These are phyloP conservation scores for Sporothrix curviconia DNA, from an alignment of 2,329 filamentous ascomycete genomes.

Conservation along the genomic window DNA sequence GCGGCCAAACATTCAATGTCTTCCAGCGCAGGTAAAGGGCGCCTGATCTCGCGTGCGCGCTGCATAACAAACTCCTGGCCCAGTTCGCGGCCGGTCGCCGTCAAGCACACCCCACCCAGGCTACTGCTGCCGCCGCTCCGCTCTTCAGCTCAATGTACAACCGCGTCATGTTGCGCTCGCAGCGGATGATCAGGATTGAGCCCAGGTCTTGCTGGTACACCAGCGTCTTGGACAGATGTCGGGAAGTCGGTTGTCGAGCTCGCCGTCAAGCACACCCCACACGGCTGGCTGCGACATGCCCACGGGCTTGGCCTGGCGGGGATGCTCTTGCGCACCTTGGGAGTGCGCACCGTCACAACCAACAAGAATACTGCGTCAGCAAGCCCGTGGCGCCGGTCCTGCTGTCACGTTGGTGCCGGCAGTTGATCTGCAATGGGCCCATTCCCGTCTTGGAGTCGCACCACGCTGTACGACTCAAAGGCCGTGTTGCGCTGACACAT, in stretches of 20 bases:
- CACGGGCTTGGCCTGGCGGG: constrained; percentile 27
- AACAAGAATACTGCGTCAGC: constrained; percentile 56
- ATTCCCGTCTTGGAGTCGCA: constrained; percentile 37
- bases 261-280: constrained; percentile 68
- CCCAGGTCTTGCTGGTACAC: constrained; percentile 61
- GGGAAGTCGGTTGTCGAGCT: constrained; percentile 64
- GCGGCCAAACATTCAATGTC: constrained; percentile 62
- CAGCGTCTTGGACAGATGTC: constrained; percentile 68
- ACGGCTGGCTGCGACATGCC: constrained; percentile 32
- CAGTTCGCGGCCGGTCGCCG: constrained; percentile 29
- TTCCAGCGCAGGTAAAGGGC: constrained; percentile 53
- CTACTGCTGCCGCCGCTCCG: constrained; percentile 10
- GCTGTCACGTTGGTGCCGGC: constrained; percentile 45
- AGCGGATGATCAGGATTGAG: constrained; percentile 66
- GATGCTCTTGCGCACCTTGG: constrained; percentile 61
- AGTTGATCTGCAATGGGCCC: constrained; percentile 44
- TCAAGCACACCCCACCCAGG: constrained; percentile 15
- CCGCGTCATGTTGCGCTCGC: constrained; percentile 66
- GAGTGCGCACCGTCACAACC: constrained; percentile 70
- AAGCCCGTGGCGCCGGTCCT: constrained; percentile 39
- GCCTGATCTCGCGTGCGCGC: constrained; percentile 49
- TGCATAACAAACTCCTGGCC: constrained; percentile 61
- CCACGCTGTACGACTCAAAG: constrained; percentile 52
- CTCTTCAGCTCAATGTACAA: constrained; percentile 52
- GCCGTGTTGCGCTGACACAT: constrained; percentile 58